Evolutionary conservation across 805 yeast genomes (phyloP), one percentile per base, ranked within the genome.

Genomic region (Pichia phayaonensis): DNA sequence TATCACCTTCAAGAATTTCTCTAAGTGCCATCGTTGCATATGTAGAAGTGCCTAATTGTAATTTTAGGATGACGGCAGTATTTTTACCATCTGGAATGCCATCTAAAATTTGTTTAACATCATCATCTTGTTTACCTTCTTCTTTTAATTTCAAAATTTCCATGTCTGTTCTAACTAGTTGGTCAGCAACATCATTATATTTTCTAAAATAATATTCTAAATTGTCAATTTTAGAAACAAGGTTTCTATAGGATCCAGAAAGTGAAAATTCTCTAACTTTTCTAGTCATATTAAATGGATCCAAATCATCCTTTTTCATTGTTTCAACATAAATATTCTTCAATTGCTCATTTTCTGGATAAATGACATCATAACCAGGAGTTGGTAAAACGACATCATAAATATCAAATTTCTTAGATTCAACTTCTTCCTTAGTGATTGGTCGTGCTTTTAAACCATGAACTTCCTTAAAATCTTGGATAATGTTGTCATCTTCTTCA

Each of bases 21-120:
- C 99, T 79, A 46, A 94, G 69, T 1, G 96, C 96, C 99, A 94
- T 95, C 0, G 99, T 94, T 1, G 99, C 99, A 66, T 94, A 94
- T 8, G 95, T 83, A 36, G 97, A 85, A 3, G 86, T 82, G 5
- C 90, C 92, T 52, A 94, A 72, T 61, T 81, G 84, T 75, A 94
- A 74, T 57, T 77, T 82, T 52, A 95, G 65, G 6, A 94, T 74
- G 15, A 90, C 80, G 0, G 96, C 97, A 0, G 74, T 71, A 51
- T 77, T 80, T 2, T 65, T 61, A 8, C 80, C 86, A 15, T 63
- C 68, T 8, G 62, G 59, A 15, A 57, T 49, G 8, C 70, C 68
- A 2, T 57, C 62, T 22, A 70, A 55, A 20, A 70, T 61, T 51
- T 65, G 63, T n/a, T 55, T 53, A 8, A 52, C 31, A 20, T 48